Evolutionary conservation across 495 filamentous ascomycete genomes (phyloP).

Genomic region (Bacidia rubella): DNA sequence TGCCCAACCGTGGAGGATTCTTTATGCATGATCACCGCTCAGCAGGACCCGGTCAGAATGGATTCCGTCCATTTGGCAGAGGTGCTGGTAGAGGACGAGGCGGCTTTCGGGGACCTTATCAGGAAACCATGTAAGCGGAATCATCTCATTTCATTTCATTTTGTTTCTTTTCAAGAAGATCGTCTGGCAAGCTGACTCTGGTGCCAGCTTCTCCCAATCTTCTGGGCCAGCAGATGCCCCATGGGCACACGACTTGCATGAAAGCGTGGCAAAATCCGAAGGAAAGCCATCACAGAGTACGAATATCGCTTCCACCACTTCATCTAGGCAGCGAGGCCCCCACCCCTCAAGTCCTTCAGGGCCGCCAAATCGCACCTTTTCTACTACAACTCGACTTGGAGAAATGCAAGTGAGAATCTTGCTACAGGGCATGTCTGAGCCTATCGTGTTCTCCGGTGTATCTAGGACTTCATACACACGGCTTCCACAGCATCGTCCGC

Average conservation of each 20-base stretch:
- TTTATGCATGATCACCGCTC: conserved; percentile 93
- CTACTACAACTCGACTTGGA: conserved; percentile 52
- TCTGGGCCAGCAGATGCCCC: conserved; percentile 51
- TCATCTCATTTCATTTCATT: too few relatives aligned
- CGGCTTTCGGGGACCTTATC: conserved; percentile 41
- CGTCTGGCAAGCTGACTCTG: not conserved
- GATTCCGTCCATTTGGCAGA: conserved; percentile 56
- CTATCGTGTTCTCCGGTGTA: conserved; percentile 56
- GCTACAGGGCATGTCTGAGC: conserved; percentile 57
- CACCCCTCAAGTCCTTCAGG: conserved; percentile 35
- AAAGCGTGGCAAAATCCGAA: conserved; percentile 48
- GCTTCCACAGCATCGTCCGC: conserved; percentile 86
- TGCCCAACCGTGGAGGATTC: conserved; percentile 88
- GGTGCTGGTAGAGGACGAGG: conserved; percentile 43
- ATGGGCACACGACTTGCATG: conserved; percentile 95
- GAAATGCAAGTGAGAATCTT: conserved; percentile 74
- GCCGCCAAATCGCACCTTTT: conserved; percentile 54
- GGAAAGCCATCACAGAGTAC: conserved; percentile 20
- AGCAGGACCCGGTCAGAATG: conserved; percentile 57
- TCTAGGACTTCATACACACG: conserved; percentile 78
- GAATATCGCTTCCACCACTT: conserved; percentile 6
- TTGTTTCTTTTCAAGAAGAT: too few relatives aligned
- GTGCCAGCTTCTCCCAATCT: conserved; percentile 25
- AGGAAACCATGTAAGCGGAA: conserved; percentile 46
- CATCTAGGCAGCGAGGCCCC: conserved; percentile 21